Percentiles rank a stretch among this genome's conserved stretches.
Evolutionary conservation across 2,329 filamentous ascomycete species (phyloP).

Genomic region (Trichoderma brevicompactum): DNA sequence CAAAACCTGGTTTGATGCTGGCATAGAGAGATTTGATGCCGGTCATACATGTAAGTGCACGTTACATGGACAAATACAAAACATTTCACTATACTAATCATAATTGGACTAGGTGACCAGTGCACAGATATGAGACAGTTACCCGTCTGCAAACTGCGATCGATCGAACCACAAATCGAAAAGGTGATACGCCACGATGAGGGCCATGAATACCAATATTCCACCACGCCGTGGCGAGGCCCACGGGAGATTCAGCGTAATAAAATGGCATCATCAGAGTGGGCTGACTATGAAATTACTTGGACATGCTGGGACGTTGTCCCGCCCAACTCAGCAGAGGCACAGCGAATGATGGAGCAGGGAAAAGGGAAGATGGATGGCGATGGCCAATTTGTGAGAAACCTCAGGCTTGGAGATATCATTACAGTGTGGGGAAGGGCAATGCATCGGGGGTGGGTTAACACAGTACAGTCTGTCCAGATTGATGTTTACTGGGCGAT

Average conservation of each 20-base stretch:
- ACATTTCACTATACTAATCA: background rate
- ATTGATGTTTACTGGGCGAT: conserved; percentile 65
- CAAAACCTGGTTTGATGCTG: conserved; percentile 68
- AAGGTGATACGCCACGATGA: background rate
- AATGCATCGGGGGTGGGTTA: conserved; percentile 59
- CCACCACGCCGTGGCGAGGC: background rate
- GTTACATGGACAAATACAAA: background rate
- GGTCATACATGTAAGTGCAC: conserved; percentile 23
- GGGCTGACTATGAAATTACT: conserved; percentile 51
- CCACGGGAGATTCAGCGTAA: conserved; percentile 55
- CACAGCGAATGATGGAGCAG: conserved; percentile 41
- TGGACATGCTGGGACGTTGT: conserved; percentile 59
- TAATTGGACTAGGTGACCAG: background rate
- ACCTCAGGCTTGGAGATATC: conserved; percentile 61
- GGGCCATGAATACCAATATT: background rate
- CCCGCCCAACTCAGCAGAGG: conserved; percentile 48
- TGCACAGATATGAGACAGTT: background rate
- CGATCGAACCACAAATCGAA: conserved; percentile 8
- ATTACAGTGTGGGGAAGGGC: conserved; percentile 65
- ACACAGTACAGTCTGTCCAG: conserved; percentile 53
- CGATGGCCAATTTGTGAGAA: conserved; percentile 60
- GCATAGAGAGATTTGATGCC: conserved; percentile 59
- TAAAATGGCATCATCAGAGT: conserved; percentile 41
- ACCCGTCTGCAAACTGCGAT: conserved; percentile 16
- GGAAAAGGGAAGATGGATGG: conserved; percentile 58